Evolutionary conservation across 495 filamentous ascomycete species (phyloP).

Genomic region (Aspergillus sclerotiicarbonarius): DNA sequence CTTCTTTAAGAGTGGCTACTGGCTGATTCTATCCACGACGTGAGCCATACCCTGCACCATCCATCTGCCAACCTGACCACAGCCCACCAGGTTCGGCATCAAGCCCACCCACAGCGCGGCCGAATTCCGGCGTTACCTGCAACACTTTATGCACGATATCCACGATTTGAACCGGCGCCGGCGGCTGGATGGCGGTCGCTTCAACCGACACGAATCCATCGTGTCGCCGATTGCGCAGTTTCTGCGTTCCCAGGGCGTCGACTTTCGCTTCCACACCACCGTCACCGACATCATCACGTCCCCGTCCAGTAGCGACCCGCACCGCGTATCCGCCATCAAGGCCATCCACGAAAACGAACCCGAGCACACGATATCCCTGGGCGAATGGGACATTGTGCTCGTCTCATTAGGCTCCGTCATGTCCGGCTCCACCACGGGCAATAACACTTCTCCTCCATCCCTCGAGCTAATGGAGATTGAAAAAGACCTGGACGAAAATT

Average conservation of each 20-base stretch:
- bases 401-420: conserved; percentile 28
- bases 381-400: conserved; percentile 32
- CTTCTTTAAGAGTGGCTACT: conserved; percentile 43
- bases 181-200: conserved; percentile 29
- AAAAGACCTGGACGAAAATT: conserved; percentile 33
- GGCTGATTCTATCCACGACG: conserved; percentile 38
- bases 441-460: conserved; percentile 22
- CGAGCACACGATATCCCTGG: conserved; percentile 16
- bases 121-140: conserved; percentile 31
- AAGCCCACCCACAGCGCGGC: conserved; percentile 41
- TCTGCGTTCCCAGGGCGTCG: conserved; percentile 38
- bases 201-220: conserved; percentile 42
- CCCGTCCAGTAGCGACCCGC: conserved; percentile 7
- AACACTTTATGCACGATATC: conserved; percentile 26
- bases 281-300: conserved; percentile 27
- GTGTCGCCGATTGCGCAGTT: conserved; percentile 37
- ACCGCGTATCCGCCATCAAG: conserved; percentile 11
- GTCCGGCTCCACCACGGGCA: conserved; percentile 27
- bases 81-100: conserved; percentile 32
- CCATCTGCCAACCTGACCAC: background rate
- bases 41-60: conserved; percentile 10
- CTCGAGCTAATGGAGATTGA: conserved; percentile 22
- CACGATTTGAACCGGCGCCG: conserved; percentile 25
- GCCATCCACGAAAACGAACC: conserved; percentile 6
- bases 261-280: conserved; percentile 39